A percentile compares a stretch with the other conserved stretches of the same genome.
phyloP scores from a whole-genome alignment of 495 filamentous ascomycete genomes.

The Chaetomium cochliodes region DNA sequence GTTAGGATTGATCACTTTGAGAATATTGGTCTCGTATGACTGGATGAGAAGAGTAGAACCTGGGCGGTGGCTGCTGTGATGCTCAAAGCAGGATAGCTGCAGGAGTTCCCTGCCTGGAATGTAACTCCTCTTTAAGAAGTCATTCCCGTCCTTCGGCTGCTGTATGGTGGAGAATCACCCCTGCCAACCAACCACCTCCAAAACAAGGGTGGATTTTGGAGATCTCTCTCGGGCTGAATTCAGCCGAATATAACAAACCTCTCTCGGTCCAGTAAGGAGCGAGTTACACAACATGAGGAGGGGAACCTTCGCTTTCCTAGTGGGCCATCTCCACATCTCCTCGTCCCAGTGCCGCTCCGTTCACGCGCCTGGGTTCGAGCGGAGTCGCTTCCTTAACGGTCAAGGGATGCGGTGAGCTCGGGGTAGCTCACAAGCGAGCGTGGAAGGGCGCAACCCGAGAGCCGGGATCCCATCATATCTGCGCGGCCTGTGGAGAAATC shows the following conservation, averaged over 20 bases:
- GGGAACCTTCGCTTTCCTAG: background rate
- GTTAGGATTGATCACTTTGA: background rate
- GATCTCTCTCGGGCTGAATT: slow-evolving; percentile 2
- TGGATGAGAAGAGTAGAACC: too few species aligned
- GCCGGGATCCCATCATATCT: background rate
- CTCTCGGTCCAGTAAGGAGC: background rate
- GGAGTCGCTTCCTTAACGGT: slow-evolving; percentile 2
- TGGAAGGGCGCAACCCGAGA: background rate
- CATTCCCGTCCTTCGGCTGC: background rate
- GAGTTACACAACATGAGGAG: slow-evolving; percentile 7
- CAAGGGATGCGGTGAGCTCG: slow-evolving; percentile 1
- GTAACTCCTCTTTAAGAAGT: slow-evolving; percentile 3
- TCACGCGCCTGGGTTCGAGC: background rate
- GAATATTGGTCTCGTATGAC: too few species aligned
- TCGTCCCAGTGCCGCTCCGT: background rate
- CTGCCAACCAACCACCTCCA: background rate
- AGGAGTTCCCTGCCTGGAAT: background rate
- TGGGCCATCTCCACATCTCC: background rate
- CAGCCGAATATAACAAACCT: background rate
- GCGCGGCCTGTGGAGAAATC: background rate
- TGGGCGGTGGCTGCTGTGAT: background rate
- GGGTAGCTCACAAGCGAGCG: background rate
- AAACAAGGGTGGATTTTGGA: background rate
- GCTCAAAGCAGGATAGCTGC: slow-evolving; percentile 2
- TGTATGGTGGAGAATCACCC: slow-evolving; percentile 12